Evolutionary conservation across 352 stramenopile species (phyloP).

Genomic region (Phytophthora crassamura): DNA sequence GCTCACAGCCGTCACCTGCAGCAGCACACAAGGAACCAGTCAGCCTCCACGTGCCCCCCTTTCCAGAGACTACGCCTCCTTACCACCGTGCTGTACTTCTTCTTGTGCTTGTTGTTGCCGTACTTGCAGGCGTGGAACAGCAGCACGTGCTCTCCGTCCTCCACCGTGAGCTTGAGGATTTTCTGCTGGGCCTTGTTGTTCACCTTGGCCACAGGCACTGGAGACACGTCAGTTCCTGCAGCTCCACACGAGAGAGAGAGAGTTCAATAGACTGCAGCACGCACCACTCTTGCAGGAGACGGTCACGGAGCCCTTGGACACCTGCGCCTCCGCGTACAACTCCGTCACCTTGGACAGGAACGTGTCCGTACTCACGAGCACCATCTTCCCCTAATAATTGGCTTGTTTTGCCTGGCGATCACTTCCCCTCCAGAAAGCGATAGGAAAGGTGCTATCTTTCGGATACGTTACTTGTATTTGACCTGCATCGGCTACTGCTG

Average conservation of each 20-base stretch:
- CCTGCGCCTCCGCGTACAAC: conserved; percentile 53
- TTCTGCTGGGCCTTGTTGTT: conserved; percentile 44
- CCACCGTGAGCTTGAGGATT: conserved; percentile 46
- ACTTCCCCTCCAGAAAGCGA: conserved; percentile 20
- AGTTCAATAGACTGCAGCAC: conserved; percentile 9
- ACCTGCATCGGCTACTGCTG: neutral
- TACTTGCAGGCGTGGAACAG: conserved; percentile 82
- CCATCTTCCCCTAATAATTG: conserved; percentile 33
- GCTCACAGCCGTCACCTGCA: conserved; percentile 60
- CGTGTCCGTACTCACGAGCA: conserved; percentile 65
- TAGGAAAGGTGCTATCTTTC: conserved; percentile 29
- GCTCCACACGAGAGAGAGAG: neutral
- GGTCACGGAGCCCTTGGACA: conserved; percentile 58
- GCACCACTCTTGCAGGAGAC: conserved; percentile 76
- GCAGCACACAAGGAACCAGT: conserved; percentile 12
- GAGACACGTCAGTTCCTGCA: conserved; percentile 10
- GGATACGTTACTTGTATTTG: conserved; percentile 16
- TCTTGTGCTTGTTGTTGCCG: conserved; percentile 91
- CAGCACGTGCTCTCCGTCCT: conserved; percentile 62
- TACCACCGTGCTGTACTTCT: conserved; percentile 83
- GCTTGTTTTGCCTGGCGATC: conserved; percentile 3
- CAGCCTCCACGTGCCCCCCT: neutral
- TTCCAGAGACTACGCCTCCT: neutral
- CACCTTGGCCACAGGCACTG: conserved; percentile 47
- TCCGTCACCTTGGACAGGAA: conserved; percentile 70